These are phyloP conservation scores for Penicillium paradoxum DNA, from an alignment of 495 filamentous ascomycete species.

Conservation along the genomic window DNA sequence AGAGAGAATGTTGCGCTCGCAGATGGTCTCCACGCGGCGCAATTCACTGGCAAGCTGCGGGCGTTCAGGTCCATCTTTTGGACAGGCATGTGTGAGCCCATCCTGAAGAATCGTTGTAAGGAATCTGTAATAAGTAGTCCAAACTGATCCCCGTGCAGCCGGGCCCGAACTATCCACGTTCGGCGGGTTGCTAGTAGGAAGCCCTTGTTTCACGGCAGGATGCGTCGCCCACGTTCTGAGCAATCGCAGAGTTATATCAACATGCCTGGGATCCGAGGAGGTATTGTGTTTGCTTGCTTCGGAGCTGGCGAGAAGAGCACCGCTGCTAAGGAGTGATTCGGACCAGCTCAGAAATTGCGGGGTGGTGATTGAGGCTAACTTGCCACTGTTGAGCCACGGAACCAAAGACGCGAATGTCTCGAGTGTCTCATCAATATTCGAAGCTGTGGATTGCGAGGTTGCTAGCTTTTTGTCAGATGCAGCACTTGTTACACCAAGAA, in stretches of 20 bases:
- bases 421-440: constrained; percentile 51
- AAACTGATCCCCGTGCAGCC: constrained; percentile 42
- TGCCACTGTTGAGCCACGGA: constrained; percentile 48
- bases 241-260: constrained; percentile 34
- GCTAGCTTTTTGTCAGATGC: constrained; percentile 31
- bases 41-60: constrained; percentile 67
- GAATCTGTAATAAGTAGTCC: constrained; percentile 74
- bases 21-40: constrained; percentile 66
- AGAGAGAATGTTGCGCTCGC: constrained; percentile 65
- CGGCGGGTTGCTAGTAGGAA: constrained; percentile 44
- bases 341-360: constrained; percentile 68
- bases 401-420: constrained; percentile 59
- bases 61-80: constrained; percentile 39
- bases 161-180: constrained; percentile 15
- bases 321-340: constrained; percentile 67
- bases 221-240: constrained; percentile 41
- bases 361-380: constrained; percentile 22
- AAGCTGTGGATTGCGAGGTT: constrained; percentile 55
- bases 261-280: constrained; percentile 21
- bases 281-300: constrained; percentile 40
- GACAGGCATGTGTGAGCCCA: constrained; percentile 30
- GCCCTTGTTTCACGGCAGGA: constrained; percentile 31
- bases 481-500: background rate
- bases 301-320: constrained; percentile 60
- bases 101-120: constrained; percentile 55